These are phyloP conservation scores for Talaromyces sp. DNA, from an alignment of 2,329 filamentous ascomycete genomes.

Conservation along the genomic window DNA sequence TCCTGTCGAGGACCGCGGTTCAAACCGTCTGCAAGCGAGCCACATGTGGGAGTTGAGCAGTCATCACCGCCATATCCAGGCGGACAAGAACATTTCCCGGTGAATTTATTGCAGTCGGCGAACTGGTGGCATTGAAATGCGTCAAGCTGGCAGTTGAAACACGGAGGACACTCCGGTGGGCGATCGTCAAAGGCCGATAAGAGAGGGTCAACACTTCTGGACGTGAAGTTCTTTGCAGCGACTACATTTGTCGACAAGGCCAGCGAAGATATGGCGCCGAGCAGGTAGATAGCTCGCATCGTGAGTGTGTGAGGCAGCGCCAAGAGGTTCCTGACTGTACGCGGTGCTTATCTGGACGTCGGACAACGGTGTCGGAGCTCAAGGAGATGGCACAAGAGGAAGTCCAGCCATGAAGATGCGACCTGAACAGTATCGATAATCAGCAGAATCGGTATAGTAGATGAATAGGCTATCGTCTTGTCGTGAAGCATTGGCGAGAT, in stretches of 20 bases:
- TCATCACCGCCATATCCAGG: slow-evolving; percentile 92
- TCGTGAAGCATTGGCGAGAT: neutral
- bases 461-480: no score
- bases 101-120: slow-evolving; percentile 81
- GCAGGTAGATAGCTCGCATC: slow-evolving; percentile 16
- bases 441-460: neutral
- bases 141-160: slow-evolving; percentile 97
- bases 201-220: slow-evolving; percentile 63
- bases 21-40: slow-evolving; percentile 76
- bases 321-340: neutral
- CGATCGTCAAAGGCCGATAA: slow-evolving; percentile 71
- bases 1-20: slow-evolving; percentile 73
- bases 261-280: slow-evolving; percentile 17
- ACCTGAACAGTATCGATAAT: neutral
- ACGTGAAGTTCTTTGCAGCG: slow-evolving; percentile 52
- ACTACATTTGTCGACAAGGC: slow-evolving; percentile 27
- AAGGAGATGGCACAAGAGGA: neutral
- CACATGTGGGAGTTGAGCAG: slow-evolving; percentile 88
- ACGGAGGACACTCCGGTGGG: slow-evolving; percentile 54
- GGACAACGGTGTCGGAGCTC: neutral
- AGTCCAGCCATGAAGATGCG: slow-evolving; percentile 7
- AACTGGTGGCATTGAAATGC: slow-evolving; percentile 91
- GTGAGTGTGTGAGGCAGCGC: slow-evolving; percentile 6
- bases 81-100: slow-evolving; percentile 89
- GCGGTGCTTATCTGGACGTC: neutral